Conservation (phyloP, 495 filamentous ascomycete species). For the Immersiella caudata region DNA sequence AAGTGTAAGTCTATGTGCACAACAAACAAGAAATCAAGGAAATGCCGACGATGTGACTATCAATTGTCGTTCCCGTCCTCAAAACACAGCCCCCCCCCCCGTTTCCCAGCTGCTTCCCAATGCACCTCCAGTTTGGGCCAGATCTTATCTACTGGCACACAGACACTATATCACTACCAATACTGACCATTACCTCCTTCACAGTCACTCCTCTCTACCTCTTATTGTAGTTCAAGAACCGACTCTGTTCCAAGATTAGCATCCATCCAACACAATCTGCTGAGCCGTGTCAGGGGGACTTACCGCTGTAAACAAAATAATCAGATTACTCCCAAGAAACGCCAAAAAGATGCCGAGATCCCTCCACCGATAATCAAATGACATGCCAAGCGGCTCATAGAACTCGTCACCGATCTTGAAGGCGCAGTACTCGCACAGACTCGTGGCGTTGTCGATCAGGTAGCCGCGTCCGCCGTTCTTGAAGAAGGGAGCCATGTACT, state of each 20-base stretch:
- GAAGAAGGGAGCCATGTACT: conserved; percentile 76
- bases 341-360: conserved; percentile 76
- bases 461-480: conserved; percentile 66
- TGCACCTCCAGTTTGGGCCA: no score
- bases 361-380: conserved; percentile 70
- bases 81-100: no score
- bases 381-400: conserved; percentile 64
- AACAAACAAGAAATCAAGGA: neutral
- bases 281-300: conserved; percentile 41
- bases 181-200: neutral
- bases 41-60: neutral
- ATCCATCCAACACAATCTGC: neutral
- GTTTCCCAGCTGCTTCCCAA: no score
- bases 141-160: no score
- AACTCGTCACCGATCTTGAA: conserved; percentile 79
- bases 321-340: conserved; percentile 74
- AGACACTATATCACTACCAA: no score
- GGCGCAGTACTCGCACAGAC: conserved; percentile 73
- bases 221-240: conserved; percentile 68
- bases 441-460: conserved; percentile 63
- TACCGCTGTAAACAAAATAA: conserved; percentile 72
- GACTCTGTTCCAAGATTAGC: conserved; percentile 49
- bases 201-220: conserved; percentile 43
- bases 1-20: no score
- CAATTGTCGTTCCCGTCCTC: no score